Evolutionary conservation across 306 rosid genomes (phyloP).

Genomic region (Inga leiocalycina): DNA sequence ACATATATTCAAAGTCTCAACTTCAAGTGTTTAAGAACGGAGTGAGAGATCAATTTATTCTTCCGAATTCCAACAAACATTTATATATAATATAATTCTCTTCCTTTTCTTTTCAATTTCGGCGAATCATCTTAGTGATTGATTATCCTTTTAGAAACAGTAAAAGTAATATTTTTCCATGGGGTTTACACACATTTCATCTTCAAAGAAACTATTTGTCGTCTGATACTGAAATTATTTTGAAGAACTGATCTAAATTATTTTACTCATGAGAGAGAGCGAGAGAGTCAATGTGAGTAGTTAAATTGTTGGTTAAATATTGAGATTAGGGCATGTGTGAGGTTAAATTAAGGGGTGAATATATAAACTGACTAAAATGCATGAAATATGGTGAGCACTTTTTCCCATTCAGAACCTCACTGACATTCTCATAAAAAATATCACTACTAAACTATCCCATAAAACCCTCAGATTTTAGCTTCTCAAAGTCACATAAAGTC

Average conservation of each 20-base stretch:
- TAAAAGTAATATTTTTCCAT: background rate
- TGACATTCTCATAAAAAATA: conserved; percentile 78
- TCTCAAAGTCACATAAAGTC: conserved; percentile 71
- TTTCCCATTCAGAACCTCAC: conserved; percentile 64
- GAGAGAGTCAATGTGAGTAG: conserved; percentile 30
- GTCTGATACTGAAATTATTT: background rate
- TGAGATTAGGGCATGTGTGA: conserved; percentile 42
- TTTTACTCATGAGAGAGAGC: conserved; percentile 11
- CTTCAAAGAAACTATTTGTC: background rate
- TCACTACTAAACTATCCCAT: conserved; percentile 48
- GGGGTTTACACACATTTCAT: background rate
- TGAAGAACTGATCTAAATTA: background rate
- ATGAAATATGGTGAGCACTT: conserved; percentile 61
- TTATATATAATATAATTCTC: background rate
- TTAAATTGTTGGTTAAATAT: conserved; percentile 21
- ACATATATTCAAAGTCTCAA: background rate
- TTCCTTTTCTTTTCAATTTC: background rate
- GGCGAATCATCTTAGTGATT: background rate
- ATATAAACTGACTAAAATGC: conserved; percentile 48
- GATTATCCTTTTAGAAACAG: background rate
- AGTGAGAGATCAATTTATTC: background rate
- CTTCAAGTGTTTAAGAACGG: background rate
- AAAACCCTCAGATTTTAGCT: conserved; percentile 50
- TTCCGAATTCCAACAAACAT: background rate
- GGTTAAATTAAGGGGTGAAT: conserved; percentile 42